Percentiles rank a stretch among this genome's conserved stretches.
Conservation (phyloP, 768 basidiomycete genomes). For the Flagelloscypha sp. region DNA sequence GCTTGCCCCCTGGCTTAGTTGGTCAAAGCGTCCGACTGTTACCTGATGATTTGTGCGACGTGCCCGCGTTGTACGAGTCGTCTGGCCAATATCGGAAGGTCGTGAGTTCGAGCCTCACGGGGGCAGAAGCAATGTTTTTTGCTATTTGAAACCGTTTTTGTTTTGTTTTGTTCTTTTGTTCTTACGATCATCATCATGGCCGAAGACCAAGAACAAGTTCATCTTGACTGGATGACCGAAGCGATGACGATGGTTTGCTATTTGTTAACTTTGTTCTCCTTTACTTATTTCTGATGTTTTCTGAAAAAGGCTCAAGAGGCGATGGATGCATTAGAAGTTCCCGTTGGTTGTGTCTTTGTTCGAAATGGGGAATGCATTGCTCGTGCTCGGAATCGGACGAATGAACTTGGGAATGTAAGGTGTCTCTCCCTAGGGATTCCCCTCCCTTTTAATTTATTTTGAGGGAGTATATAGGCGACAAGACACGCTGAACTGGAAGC, state of each 20-base stretch:
- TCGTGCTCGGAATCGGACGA: constrained; percentile 85
- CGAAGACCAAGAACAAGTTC: too few relatives aligned
- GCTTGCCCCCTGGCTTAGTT: too few relatives aligned
- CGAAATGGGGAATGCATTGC: constrained; percentile 72
- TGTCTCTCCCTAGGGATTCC: background rate
- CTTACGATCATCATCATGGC: too few relatives aligned
- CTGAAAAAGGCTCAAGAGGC: constrained; percentile 73
- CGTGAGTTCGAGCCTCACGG: constrained; percentile 64
- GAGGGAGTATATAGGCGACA: constrained; percentile 59
- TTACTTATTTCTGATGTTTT: constrained; percentile 8
- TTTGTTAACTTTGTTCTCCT: background rate
- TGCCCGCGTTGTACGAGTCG: too few relatives aligned
- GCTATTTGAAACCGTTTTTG: too few relatives aligned
- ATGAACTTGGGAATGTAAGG: constrained; percentile 83
- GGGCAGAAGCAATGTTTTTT: too few relatives aligned
- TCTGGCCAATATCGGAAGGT: constrained; percentile 68
- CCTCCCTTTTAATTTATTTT: constrained; percentile 5
- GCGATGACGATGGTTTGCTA: constrained; percentile 72
- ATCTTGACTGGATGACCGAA: constrained; percentile 69
- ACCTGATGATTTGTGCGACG: too few relatives aligned
- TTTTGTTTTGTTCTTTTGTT: too few relatives aligned
- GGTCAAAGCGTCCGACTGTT: too few relatives aligned
- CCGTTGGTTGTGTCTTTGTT: constrained; percentile 95
- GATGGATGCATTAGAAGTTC: constrained; percentile 77
- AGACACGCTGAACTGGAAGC: constrained; percentile 97